phyloP scores from a whole-genome alignment of 2,329 filamentous ascomycete genomes.

The Zasmidium cellare region DNA sequence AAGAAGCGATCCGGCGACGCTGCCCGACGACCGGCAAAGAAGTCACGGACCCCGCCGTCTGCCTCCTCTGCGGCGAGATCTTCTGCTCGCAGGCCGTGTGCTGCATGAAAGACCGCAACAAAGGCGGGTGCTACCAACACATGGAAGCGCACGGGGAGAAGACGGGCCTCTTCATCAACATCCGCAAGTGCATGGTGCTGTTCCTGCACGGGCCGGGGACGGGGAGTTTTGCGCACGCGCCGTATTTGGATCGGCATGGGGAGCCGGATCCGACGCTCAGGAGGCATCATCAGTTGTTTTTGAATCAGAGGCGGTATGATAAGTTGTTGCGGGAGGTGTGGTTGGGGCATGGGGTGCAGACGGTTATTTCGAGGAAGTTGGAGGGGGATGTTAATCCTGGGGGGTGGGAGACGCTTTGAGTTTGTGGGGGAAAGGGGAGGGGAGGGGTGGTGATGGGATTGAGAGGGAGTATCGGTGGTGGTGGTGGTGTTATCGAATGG shows the following conservation, averaged over 20 bases:
- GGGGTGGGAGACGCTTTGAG: constrained; percentile 78
- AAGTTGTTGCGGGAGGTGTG: constrained; percentile 81
- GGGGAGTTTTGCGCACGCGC: constrained; percentile 82
- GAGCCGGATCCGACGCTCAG: constrained; percentile 88
- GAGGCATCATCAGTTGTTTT: constrained; percentile 82
- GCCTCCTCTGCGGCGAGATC: constrained; percentile 93
- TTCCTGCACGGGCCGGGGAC: constrained; percentile 75
- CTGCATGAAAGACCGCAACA: constrained; percentile 67
- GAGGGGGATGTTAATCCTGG: constrained; percentile 97
- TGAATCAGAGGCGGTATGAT: constrained; percentile 94
- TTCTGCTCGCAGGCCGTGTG: constrained; percentile 94
- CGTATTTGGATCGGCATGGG: constrained; percentile 93
- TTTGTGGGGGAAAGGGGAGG: background rate
- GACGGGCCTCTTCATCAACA: constrained; percentile 92
- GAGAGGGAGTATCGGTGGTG: background rate
- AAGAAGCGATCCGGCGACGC: constrained; percentile 78
- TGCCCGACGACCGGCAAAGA: constrained; percentile 93
- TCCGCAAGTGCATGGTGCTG: constrained; percentile 90
- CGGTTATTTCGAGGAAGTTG: constrained; percentile 82
- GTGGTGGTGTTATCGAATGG: background rate
- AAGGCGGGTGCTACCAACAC: constrained; percentile 87
- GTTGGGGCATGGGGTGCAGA: constrained; percentile 83
- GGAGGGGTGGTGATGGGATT: background rate
- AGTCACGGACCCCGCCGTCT: constrained; percentile 84
- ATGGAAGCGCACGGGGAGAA: constrained; percentile 85